Base-by-base conservation (phyloP, 352 stramenopile genomes). In the Pilasporangium apinafurcum region DNA sequence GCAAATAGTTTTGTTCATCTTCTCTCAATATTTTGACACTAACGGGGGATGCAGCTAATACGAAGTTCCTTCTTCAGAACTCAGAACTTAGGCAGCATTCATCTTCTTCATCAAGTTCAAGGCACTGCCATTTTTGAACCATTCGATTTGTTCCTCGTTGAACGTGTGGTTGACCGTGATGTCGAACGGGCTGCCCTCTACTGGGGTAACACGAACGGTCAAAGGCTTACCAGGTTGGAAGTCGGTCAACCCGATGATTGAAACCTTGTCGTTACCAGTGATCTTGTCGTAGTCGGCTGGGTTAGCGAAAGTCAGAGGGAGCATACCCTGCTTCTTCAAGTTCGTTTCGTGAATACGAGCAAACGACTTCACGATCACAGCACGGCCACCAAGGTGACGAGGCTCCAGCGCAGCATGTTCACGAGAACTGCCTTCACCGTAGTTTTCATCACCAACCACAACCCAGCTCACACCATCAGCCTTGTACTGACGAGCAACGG, bases 291-390 rank as follows among this genome's bases (percentile, higher is more conserved):
- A 97, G 76, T 97, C 89, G 13, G 73, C 64, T 36, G 86, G 84
- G 79, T 96, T 86, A 20, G 78, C 85, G 60, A 97, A 97, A 44
- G 82, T 95, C 44, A 97, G 69, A 30, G 87, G 83, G 12, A 97
- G 79, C 86, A 97, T 96, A 56, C 89, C 89, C 68, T 97, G 89
- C 83, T 97, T 97, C 84, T 97, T 97, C 59, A 97, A 63, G 74
- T 97, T 97, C 25, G 89, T 97, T 72, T 97, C 89, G 76, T 97
- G 89, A 58, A 97, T 97, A 65, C 89, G 84, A 31, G 89, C 89
- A 57, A 97, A 97, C 64, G 82, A 95, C 72, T 96, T 96, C 28
- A 95, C 82, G 32, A 97, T 92, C 32, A 97, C 85, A 44, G 89
- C 89, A 42, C 81, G 69, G 51, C 86, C 89, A 34, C 87, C 87